Percentiles rank a stretch among this genome's conserved stretches.
Evolutionary conservation across 2,329 filamentous ascomycete genomes (phyloP).

Genomic region (Aspergillus costaricaensis): DNA sequence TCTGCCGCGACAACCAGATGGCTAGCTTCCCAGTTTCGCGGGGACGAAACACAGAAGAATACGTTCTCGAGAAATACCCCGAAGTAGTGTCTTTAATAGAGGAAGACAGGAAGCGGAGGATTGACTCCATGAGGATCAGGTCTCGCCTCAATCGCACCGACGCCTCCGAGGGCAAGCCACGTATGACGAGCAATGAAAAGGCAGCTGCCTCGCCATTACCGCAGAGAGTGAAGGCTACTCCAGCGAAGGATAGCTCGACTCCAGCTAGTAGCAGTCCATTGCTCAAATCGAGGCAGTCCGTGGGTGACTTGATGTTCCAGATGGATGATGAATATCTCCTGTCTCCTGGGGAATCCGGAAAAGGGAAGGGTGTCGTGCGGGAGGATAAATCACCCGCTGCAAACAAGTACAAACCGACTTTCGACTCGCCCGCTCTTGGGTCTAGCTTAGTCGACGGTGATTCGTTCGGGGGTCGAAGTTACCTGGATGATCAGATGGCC

Average conservation of each 20-base stretch:
- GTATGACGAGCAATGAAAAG: slow-evolving; percentile 68
- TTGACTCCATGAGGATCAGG: slow-evolving; percentile 75
- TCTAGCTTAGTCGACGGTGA: slow-evolving; percentile 29
- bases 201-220: slow-evolving; percentile 49
- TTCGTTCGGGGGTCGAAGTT: slow-evolving; percentile 30
- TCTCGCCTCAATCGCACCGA: slow-evolving; percentile 66
- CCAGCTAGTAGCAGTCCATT: slow-evolving; percentile 63
- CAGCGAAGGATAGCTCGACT: slow-evolving; percentile 44
- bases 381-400: slow-evolving; percentile 20
- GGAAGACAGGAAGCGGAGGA: slow-evolving; percentile 59
- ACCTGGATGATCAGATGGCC: slow-evolving; percentile 33
- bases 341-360: slow-evolving; percentile 28
- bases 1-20: slow-evolving; percentile 80
- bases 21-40: slow-evolving; percentile 74
- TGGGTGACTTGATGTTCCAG: slow-evolving; percentile 81
- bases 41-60: slow-evolving; percentile 68
- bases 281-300: slow-evolving; percentile 68
- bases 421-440: slow-evolving; percentile 29
- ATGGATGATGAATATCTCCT: slow-evolving; percentile 76
- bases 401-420: slow-evolving; percentile 22
- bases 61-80: slow-evolving; percentile 48
- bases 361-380: slow-evolving; percentile 34
- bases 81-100: slow-evolving; percentile 44
- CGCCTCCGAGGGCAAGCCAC: slow-evolving; percentile 61
- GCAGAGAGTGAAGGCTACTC: slow-evolving; percentile 43